Evolutionary conservation across 2,329 filamentous ascomycete genomes (phyloP).

Genomic region (Aureobasidium mangrovei): DNA sequence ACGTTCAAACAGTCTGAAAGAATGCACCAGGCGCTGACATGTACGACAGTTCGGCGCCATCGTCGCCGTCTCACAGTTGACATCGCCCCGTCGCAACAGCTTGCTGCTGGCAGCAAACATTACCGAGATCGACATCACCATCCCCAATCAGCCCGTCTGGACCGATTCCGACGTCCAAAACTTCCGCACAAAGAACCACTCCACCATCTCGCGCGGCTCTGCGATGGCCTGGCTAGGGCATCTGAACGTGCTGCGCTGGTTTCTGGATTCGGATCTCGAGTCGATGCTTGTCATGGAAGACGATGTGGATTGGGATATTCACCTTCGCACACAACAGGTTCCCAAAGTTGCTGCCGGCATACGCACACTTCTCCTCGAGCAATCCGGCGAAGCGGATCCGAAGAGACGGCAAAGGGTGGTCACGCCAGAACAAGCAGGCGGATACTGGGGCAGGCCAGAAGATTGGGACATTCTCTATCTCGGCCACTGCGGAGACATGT

Average conservation of each 20-base stretch:
- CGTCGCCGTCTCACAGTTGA: constrained; percentile 29
- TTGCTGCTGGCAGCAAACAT: constrained; percentile 32
- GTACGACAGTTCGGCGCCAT: constrained; percentile 29
- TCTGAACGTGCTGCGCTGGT: constrained; percentile 31
- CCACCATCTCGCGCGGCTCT: constrained; percentile 28
- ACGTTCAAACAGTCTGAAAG: background rate
- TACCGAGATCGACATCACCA: constrained; percentile 30
- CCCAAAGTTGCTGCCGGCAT: constrained; percentile 33
- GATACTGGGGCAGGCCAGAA: constrained; percentile 32
- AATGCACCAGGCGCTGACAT: background rate
- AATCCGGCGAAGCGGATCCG: background rate
- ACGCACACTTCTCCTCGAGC: constrained; percentile 24
- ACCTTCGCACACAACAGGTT: constrained; percentile 34
- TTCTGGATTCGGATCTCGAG: constrained; percentile 34
- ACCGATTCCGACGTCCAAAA: constrained; percentile 26
- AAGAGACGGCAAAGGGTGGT: constrained; percentile 3
- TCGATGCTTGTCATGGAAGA: constrained; percentile 38
- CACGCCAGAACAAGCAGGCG: constrained; percentile 1
- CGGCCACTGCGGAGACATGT: constrained; percentile 35
- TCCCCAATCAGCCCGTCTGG: constrained; percentile 32
- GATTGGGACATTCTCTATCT: constrained; percentile 34
- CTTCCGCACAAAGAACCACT: constrained; percentile 24
- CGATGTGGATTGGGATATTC: constrained; percentile 39
- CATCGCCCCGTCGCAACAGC: constrained; percentile 27
- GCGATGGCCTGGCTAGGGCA: constrained; percentile 36